Evolutionary conservation across 1,139 yeast species (phyloP), one percentile per base, ranked within the genome.

Genomic region (Entelexis sorbosivorans): DNA sequence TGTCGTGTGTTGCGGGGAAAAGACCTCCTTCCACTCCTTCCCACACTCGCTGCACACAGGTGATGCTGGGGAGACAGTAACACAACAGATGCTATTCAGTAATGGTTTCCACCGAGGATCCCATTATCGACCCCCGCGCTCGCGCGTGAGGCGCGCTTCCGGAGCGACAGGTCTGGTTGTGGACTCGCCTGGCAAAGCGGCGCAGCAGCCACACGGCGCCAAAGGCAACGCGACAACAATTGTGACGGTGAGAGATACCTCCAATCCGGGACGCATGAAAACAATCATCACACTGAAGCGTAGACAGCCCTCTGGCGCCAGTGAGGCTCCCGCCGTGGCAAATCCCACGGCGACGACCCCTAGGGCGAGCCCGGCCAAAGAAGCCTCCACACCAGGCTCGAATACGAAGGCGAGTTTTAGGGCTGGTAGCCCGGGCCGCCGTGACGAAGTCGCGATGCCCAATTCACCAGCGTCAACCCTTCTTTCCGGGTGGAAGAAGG

Each of bases 391-490:
- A 5, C 24, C 24, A 6, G 6, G 6, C 6, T 22, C 24, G 6
- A 22, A 22, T 4, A 6, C 24, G 6, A 22, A 22, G 4, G 24
- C 24, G n/a, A n/a, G n/a, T n/a, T n/a, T n/a, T n/a, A n/a, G n/a
- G n/a, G n/a, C n/a, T n/a, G n/a, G n/a, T n/a, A 26, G 28, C 28
- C 28, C 28, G 28, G 10, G 28, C 10, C 28, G 28, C 10, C 28
- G 10, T 28, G 11, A 28, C 13, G 14, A 28, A 6, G 29, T 13
- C 5, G 29, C 11, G 17, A 38, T 19, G n/a, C 49, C 50, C 16
- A 32, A 22, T 4, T 47, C 54, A 8, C 55, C 51, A 1, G 14
- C 40, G 10, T 17, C 51, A n/a, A 46, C 52, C 6, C 17, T 26
- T 24, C 43, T 33, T 40, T 14, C 29, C 8, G 20, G 7, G 28